These are phyloP conservation scores for Trifolium dubium DNA, from an alignment of 306 rosid species.

Conservation along the genomic window DNA sequence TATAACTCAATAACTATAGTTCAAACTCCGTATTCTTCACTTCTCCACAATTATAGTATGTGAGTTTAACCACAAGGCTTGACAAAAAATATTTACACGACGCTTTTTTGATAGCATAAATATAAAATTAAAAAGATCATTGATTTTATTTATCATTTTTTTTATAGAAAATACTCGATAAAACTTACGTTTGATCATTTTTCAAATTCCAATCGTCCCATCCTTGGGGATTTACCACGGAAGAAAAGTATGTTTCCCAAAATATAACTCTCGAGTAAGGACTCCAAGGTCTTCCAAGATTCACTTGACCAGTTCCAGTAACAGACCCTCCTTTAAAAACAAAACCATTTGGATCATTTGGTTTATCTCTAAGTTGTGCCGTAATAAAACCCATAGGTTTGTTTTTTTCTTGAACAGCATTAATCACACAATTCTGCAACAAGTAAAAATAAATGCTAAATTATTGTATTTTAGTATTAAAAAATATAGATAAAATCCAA, in stretches of 20 bases:
- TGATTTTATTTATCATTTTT: too few relatives aligned
- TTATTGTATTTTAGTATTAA: neutral
- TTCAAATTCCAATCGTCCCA: neutral
- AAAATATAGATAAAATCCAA: too few relatives aligned
- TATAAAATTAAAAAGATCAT: neutral
- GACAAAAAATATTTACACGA: too few relatives aligned
- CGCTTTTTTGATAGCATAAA: too few relatives aligned
- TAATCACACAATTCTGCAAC: neutral
- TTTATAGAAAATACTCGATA: neutral
- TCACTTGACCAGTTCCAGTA: neutral
- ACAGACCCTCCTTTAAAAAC: neutral
- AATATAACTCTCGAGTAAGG: neutral
- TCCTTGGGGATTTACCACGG: neutral
- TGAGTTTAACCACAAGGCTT: too few relatives aligned
- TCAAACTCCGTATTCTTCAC: too few relatives aligned
- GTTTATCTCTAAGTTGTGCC: neutral
- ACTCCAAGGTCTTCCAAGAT: constrained; percentile 7
- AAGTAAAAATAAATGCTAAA: neutral
- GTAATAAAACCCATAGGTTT: neutral
- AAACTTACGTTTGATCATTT: neutral
- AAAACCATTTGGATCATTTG: neutral
- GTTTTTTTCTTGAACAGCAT: neutral
- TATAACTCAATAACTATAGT: too few relatives aligned
- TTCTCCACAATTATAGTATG: too few relatives aligned
- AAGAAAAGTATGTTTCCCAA: neutral